Base-by-base conservation (phyloP, 805 yeast species). In the Nakazawaea laoshanensis region DNA sequence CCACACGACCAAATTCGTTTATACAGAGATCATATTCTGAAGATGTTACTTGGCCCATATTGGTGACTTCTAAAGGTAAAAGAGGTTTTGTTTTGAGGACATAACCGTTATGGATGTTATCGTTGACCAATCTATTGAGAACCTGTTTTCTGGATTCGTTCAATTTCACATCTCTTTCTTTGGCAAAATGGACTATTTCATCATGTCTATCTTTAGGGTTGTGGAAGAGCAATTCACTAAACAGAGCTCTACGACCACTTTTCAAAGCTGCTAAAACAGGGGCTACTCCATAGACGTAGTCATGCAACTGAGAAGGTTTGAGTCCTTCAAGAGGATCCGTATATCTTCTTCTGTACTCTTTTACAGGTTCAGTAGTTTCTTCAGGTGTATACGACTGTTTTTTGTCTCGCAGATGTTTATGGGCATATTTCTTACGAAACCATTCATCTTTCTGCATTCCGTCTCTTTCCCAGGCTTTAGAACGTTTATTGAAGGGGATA, bases 31-130 rank as follows among this genome's bases (percentile, higher is more conserved):
- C 21, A 30, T 44, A 48, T 4, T 29, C 19, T 2, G 32, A 46
- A 3, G 37, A 15, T 7, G 41, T 27, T 1, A 41, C 40, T 10
- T 34, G 19, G 2, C 53, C 52, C 15, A 63, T 41, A 27, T 45
- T 37, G 15, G 38, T 36, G 22, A 56, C 33, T 34, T 52, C 37
- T 42, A 64, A 39, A 40, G 60, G 45, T 32, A 53, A 41, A 1
- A 78, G 45, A 6, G 76, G 73, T 40, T 70, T 70, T 0, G 89
- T 70, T 46, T 80, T 85, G 31, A 84, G 48, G 1, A 82, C 89
- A 18, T 75, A 65, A 12, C 89, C 89, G 52, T 87, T 86, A 56
- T 86, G 95, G 9, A 82, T 84, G 5, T 77, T 88, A 44, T 76
- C 70, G 19, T 69, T 62, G 16, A 86, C 66, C 44, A 83, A 50